Percentiles rank a stretch among this genome's conserved stretches.
phyloP scores from a whole-genome alignment of 2,329 filamentous ascomycete species.

The Paracorniculantispora psalliotae region DNA sequence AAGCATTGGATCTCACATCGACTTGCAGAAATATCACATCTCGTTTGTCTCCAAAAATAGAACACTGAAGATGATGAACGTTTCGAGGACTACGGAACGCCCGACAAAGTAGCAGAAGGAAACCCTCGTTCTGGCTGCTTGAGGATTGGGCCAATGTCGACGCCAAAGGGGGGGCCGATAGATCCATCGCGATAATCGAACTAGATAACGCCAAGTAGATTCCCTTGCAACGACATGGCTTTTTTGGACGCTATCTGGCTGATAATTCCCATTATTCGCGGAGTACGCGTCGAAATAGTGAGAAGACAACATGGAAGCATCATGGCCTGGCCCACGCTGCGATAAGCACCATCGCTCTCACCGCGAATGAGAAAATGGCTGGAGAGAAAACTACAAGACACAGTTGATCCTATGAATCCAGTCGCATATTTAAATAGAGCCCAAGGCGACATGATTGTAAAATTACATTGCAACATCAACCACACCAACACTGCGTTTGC shows the following conservation, averaged over 20 bases:
- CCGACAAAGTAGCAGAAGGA: neutral
- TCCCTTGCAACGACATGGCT: neutral
- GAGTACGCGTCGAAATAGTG: slow-evolving; percentile 10
- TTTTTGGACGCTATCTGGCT: neutral
- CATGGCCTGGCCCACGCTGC: neutral
- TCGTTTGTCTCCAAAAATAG: too few relatives aligned
- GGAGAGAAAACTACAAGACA: neutral
- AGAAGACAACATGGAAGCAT: neutral
- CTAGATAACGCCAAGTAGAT: neutral
- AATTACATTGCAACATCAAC: neutral
- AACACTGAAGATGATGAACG: neutral
- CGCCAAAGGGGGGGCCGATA: slow-evolving; percentile 1
- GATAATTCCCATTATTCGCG: neutral
- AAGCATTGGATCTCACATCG: too few relatives aligned
- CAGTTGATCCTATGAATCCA: neutral
- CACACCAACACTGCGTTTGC: neutral
- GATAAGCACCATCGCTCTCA: neutral
- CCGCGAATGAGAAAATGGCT: neutral
- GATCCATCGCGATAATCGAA: neutral
- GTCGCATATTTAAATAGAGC: slow-evolving; percentile 1
- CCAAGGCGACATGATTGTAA: neutral
- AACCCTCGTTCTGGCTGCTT: slow-evolving; percentile 4
- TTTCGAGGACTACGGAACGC: neutral
- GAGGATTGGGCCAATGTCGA: neutral
- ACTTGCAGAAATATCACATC: too few relatives aligned